phyloP scores from a whole-genome alignment of 257 asterid genomes.

The Solanum bukasovii region DNA sequence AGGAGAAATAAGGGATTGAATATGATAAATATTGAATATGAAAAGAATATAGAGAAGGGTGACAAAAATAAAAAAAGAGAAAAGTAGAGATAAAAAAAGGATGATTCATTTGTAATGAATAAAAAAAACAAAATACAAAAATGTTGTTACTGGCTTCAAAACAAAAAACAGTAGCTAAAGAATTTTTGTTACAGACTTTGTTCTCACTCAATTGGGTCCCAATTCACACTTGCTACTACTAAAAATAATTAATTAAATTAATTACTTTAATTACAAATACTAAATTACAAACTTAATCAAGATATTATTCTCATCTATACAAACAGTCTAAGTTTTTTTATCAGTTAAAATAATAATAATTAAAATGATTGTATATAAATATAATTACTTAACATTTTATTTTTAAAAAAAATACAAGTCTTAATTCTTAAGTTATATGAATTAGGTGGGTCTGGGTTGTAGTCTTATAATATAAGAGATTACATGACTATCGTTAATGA shows the following conservation, averaged over 20 bases:
- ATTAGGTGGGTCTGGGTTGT: not conserved
- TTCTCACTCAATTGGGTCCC: slow-evolving; percentile 2
- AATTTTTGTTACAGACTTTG: not conserved
- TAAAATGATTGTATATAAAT: not conserved
- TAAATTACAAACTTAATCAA: not conserved
- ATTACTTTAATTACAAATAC: not conserved
- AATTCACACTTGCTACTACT: not conserved
- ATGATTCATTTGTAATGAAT: not conserved
- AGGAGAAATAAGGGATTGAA: not conserved
- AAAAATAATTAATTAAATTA: not conserved
- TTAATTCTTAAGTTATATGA: not conserved
- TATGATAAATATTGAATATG: not conserved
- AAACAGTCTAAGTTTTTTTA: not conserved
- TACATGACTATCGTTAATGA: not conserved
- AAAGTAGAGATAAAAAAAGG: slow-evolving; percentile 2
- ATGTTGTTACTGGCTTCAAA: slow-evolving; percentile 44
- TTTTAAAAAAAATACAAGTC: not conserved
- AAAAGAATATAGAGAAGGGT: not conserved
- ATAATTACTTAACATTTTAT: no score
- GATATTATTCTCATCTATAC: not conserved
- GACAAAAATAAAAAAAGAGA: not conserved
- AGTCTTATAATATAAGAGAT: not conserved
- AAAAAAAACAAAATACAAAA: not conserved
- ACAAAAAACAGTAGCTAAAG: slow-evolving; percentile 16
- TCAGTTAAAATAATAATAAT: not conserved